Conservation (phyloP, 768 basidiomycete species). For the Suillus subaureus region DNA sequence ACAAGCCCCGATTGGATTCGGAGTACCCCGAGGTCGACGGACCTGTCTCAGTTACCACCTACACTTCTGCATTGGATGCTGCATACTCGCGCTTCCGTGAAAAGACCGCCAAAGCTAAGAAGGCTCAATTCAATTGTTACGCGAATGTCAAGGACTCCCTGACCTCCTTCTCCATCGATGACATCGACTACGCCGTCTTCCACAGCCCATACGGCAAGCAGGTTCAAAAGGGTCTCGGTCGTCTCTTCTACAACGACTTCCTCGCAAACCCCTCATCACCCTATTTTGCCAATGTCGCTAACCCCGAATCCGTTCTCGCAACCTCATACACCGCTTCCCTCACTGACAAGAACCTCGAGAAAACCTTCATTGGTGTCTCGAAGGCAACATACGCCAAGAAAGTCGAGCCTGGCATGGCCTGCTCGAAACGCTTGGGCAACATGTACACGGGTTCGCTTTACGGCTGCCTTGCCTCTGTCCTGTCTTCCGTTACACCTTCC, state of each 20-base stretch:
- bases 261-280: slow-evolving; percentile 70
- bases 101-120: slow-evolving; percentile 72
- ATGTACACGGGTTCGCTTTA: slow-evolving; percentile 98
- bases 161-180: slow-evolving; percentile 73
- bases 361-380: slow-evolving; percentile 84
- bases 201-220: slow-evolving; percentile 99
- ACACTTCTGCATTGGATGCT: slow-evolving; percentile 90
- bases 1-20: slow-evolving; percentile 95
- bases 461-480: slow-evolving; percentile 87
- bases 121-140: slow-evolving; percentile 42
- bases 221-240: slow-evolving; percentile 95
- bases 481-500: slow-evolving; percentile 71
- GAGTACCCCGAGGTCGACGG: slow-evolving; percentile 98
- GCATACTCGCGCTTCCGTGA: slow-evolving; percentile 84
- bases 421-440: slow-evolving; percentile 92
- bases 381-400: slow-evolving; percentile 74
- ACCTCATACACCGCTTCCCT: slow-evolving; percentile 73
- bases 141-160: slow-evolving; percentile 37
- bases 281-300: slow-evolving; percentile 68
- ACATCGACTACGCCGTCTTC: slow-evolving; percentile 93
- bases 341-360: slow-evolving; percentile 94
- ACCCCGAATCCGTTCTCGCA: slow-evolving; percentile 69
- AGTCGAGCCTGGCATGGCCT: slow-evolving; percentile 82
- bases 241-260: slow-evolving; percentile 93
- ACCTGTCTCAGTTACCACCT: slow-evolving; percentile 92